Evolutionary conservation across 495 filamentous ascomycete species (phyloP), one percentile per base, ranked within the genome.

Genomic region (Aspergillus wentii): DNA sequence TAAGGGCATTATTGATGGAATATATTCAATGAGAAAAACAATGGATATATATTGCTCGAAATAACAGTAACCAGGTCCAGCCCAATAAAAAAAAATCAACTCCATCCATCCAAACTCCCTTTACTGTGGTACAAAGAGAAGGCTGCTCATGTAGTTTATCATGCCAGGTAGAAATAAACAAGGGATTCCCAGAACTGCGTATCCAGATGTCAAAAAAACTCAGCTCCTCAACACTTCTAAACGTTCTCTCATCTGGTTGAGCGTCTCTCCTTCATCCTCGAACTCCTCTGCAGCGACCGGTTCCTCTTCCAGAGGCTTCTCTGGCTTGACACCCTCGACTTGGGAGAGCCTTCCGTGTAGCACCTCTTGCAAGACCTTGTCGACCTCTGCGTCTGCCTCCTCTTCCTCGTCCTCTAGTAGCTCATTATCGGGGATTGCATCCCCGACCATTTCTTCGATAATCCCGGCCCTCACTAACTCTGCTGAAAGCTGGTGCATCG

Each of bases 361-460:
- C 15, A 97, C 82, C 66, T 96, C 92, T 4, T 86, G 81, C 15
- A 97, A 64, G 13, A 95, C 82, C 72, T 92, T 94, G 44, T 95
- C 92, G 11, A 95, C 88, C 67, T 97, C 90, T 20, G 70, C 71
- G 48, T 96, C 88, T 4, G 83, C 88, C 67, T 95, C 90, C n/a
- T 80, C 80, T 25, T 89, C 83, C 57, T 92, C 88, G 13, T 85
- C 87, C 44, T 90, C 85, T 15, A 79, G 56, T 22, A 85, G 40
- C 38, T 80, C 70, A 27, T 78, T 75, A 49, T 82, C 78, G n/a
- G 88, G 88, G 46, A 96, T 61, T 27, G 72, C 79, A 56, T 97
- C 92, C 28, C 79, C 83, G 9, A 94, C 81, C 83, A 96, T 95
- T 69, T 98, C 92, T 66, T 98, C 92, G 41, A 98, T 95, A 45